Evolutionary conservation across 2,329 filamentous ascomycete genomes (phyloP).

Genomic region (Talaromyces sp.): DNA sequence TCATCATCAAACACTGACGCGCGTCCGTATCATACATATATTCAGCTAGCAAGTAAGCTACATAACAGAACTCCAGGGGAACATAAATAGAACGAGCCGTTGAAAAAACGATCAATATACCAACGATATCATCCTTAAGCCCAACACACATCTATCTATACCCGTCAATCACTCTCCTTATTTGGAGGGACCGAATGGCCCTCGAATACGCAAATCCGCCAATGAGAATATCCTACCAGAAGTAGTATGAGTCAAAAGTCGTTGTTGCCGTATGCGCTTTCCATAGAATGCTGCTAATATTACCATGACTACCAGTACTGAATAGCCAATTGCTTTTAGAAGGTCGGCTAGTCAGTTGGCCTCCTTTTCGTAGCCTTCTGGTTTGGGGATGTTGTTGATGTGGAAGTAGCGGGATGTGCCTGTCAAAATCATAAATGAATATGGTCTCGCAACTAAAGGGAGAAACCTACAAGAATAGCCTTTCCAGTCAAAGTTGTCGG

Average conservation of each 20-base stretch:
- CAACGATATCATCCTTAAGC: background rate
- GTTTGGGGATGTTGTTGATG: conserved; percentile 72
- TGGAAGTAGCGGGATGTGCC: conserved; percentile 85
- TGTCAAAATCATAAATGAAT: conserved; percentile 30
- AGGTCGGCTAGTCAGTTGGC: conserved; percentile 40
- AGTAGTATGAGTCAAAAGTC: background rate
- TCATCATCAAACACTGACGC: background rate
- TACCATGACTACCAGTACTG: conserved; percentile 18
- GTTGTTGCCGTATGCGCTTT: conserved; percentile 18
- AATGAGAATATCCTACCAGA: conserved; percentile 12
- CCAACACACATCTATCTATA: background rate
- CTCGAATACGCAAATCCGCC: conserved; percentile 9
- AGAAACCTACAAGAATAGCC: conserved; percentile 80
- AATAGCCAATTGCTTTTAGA: conserved; percentile 19
- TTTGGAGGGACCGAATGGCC: background rate
- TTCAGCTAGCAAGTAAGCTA: background rate
- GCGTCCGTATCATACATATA: background rate
- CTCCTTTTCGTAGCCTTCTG: conserved; percentile 76
- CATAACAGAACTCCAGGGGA: background rate
- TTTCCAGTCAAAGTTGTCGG: conserved; percentile 99
- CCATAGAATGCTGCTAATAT: conserved; percentile 21
- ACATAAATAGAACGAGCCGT: background rate
- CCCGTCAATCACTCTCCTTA: background rate
- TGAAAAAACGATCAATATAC: background rate
- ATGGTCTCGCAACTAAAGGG: background rate